Evolutionary conservation across 148 eudicot genomes (phyloP), one percentile per base, ranked within the genome.

Genomic region (Simmondsia chinensis): DNA sequence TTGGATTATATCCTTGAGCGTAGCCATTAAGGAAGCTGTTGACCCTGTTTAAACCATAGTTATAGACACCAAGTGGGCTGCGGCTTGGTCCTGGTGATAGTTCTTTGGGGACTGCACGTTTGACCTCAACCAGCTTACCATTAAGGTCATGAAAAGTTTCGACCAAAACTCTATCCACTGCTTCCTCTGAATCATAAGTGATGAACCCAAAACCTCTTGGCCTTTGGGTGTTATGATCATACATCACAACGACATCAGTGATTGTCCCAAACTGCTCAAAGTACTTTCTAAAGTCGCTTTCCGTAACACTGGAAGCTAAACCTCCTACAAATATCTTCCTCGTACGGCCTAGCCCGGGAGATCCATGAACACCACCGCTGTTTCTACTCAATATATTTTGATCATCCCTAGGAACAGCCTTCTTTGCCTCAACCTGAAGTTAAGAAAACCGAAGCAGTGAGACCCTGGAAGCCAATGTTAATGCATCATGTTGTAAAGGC

Each of bases 251-350:
- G 25, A 69, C 87, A 66, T 80, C 87, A 12, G 87, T 80, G 34
- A 75, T 65, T 3, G 68, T 63, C 36, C 87, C 87, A 66, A 72
- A 80, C 22, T 80, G 82, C 52, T 75, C 82, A 70, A 80, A 75
- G 32, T 79, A 79, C 33, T 3, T 52, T 53, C 56, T 75, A 54
- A 79, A 79, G 36, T 72, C 87, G 27, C 45, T 63, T 35, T 80
- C 82, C 4, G 87, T 75, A 23, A 80, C 74, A 9, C 73, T 72
- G 17, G 87, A 72, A 19, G 87, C 73, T 39, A 80, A 69, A 33
- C 87, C 87, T 51, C 82, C 87, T n/a, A 80, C 87, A 57, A 80
- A 80, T 21, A 80, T 80, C 76, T 80, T 80, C 52, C 70, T 72
- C 3, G 87, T 72, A 20, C 87, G 79, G 9, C 53, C 61, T 11